A percentile compares a stretch with the other conserved stretches of the same genome.
Evolutionary conservation across 176 grass and related monocot species (phyloP).

Genomic region (Carex scoparia): DNA sequence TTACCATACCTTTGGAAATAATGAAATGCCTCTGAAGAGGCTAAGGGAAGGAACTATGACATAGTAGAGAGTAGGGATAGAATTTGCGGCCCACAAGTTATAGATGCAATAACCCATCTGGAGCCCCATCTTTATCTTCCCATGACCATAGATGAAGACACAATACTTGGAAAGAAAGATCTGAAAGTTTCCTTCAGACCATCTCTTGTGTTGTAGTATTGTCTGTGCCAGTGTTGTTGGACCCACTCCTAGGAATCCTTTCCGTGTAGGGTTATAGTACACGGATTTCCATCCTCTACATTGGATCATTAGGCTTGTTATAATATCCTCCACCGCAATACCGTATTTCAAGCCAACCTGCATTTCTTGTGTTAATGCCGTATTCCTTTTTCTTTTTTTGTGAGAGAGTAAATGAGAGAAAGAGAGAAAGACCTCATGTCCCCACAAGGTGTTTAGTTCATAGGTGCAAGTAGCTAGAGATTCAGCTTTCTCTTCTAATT

Average conservation of each 20-base stretch:
- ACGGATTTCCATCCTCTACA: constrained; percentile 76
- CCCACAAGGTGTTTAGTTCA: constrained; percentile 62
- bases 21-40: constrained; percentile 50
- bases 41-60: constrained; percentile 50
- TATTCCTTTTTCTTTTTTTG: neutral
- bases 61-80: constrained; percentile 64
- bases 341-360: constrained; percentile 72
- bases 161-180: constrained; percentile 65
- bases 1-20: constrained; percentile 56
- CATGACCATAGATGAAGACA: constrained; percentile 44
- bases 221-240: constrained; percentile 56
- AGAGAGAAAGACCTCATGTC: constrained; percentile 35
- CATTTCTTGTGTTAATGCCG: neutral
- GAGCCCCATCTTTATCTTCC: constrained; percentile 43
- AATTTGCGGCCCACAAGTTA: constrained; percentile 52
- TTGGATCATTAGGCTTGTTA: constrained; percentile 65
- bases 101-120: constrained; percentile 65
- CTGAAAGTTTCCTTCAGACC: constrained; percentile 52
- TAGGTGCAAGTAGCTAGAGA: constrained; percentile 46
- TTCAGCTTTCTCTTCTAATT: constrained; percentile 41
- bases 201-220: constrained; percentile 80
- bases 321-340: constrained; percentile 57
- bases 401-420: neutral
- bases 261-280: constrained; percentile 37
- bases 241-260: constrained; percentile 54